phyloP scores from a whole-genome alignment of 495 filamentous ascomycete species.

The Aeminium ludgeri region DNA sequence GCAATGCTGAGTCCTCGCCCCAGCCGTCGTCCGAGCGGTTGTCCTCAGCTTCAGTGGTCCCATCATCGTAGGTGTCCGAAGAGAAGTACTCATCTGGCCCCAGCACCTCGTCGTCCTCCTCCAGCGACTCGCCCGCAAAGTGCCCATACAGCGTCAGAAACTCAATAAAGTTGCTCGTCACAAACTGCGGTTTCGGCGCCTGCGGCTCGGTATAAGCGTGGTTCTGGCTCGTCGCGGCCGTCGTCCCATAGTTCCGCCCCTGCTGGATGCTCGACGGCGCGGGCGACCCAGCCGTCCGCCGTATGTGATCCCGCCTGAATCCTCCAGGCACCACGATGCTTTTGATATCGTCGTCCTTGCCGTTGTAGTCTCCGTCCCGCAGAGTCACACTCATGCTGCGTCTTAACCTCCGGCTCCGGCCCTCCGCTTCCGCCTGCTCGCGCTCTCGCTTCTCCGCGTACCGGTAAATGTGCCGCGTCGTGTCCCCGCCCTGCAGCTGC shows the following conservation, averaged over 20 bases:
- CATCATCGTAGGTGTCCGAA: conserved; percentile 42
- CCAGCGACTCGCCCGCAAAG: conserved; percentile 89
- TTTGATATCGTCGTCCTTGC: conserved; percentile 47
- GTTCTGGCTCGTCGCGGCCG: conserved; percentile 22
- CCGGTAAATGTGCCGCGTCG: conserved; percentile 82
- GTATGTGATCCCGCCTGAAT: conserved; percentile 75
- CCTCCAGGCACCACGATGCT: conserved; percentile 84
- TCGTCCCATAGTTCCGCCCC: conserved; percentile 23
- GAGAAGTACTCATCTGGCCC: conserved; percentile 72
- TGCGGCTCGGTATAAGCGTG: conserved; percentile 18
- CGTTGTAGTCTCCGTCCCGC: conserved; percentile 37
- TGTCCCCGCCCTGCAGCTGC: conserved; percentile 79
- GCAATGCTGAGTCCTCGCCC: conserved; percentile 65
- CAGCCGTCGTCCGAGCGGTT: conserved; percentile 31
- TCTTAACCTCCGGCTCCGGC: conserved; percentile 4
- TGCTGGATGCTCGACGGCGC: conserved; percentile 22
- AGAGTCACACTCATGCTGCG: conserved; percentile 63
- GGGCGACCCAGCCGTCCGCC: conserved; percentile 47
- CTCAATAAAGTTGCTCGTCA: conserved; percentile 85
- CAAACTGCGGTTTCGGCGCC: conserved; percentile 40
- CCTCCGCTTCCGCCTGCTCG: conserved; percentile 55
- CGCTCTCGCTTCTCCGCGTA: conserved; percentile 75
- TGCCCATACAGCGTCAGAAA: conserved; percentile 90
- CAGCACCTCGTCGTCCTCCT: conserved; percentile 71
- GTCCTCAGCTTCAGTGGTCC: conserved; percentile 42